Evolutionary conservation across 2,329 filamentous ascomycete genomes (phyloP), one percentile per base, ranked within the genome.

Genomic region (Fusarium incarnatum): DNA sequence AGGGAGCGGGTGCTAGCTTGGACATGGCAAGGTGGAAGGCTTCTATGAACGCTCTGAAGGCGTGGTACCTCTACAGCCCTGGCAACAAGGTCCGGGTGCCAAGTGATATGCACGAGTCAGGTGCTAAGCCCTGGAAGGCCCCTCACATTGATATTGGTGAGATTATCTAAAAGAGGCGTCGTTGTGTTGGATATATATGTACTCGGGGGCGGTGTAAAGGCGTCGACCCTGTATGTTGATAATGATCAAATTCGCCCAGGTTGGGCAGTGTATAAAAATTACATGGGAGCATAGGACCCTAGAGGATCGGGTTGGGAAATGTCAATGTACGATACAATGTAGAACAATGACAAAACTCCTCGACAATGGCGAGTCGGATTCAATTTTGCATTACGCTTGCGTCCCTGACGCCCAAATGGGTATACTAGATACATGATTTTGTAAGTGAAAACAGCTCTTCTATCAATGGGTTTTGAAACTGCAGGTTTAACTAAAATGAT

Each of bases 1-100:
- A 99, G 83, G 96, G 91, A n/a, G 87, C 90, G 22, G 96, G 92
- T 25, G 84, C 91, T 50, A 94, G 88, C 80, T 83, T 98, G 60
- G 86, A 94, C 71, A 88, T 94, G 75, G 95, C 92, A 32, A 89
- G 93, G 69, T 86, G 88, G 69, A 88, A 93, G 79, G 96, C 96
- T 22, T 89, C 93, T 40, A 94, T 97, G 76, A 91, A 92, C 68
- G 91, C 94, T 20, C 85, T 99, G 77, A 97, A 97, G 85, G 87
- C 91, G 8, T 99, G 96, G 96, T 99, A 99, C 81, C 85, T 99
- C 56, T 99, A 99, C 84, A 94, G 91, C 79, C 95, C 96, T 28
- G 84, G 86, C 59, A 82, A 85, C 73, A 82, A 88, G 69, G 87
- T 89, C 52, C 85, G 86, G 61, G 84, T 93, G 66, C 91, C 91